phyloP scores from a whole-genome alignment of 2,329 filamentous ascomycete species.

The Cryphonectria japonica region DNA sequence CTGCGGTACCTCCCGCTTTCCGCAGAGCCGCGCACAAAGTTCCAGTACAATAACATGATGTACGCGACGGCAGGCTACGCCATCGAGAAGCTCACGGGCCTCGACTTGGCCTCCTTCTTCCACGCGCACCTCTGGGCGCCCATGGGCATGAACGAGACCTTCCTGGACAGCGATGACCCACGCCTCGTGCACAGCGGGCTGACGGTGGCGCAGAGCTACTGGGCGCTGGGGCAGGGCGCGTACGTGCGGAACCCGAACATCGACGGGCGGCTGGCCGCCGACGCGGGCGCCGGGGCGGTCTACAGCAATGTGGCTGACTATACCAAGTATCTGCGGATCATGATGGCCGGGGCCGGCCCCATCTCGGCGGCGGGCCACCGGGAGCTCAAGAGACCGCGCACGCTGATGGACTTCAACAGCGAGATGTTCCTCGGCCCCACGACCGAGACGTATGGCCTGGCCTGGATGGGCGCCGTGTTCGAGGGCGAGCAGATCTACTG shows the following conservation, averaged over 20 bases:
- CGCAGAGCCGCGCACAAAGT: constrained; percentile 48
- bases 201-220: constrained; percentile 41
- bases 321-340: constrained; percentile 39
- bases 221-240: constrained; percentile 38
- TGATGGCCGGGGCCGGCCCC: constrained; percentile 38
- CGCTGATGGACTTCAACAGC: constrained; percentile 14
- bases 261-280: constrained; percentile 37
- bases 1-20: constrained; percentile 50
- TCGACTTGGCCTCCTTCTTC: constrained; percentile 46
- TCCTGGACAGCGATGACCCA: constrained; percentile 40
- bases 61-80: constrained; percentile 50
- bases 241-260: constrained; percentile 35
- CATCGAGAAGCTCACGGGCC: constrained; percentile 47
- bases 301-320: constrained; percentile 46
- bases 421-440: constrained; percentile 17
- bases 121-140: constrained; percentile 48
- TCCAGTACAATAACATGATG: constrained; percentile 57
- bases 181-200: background rate
- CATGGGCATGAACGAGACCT: constrained; percentile 51
- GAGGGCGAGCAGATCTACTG: constrained; percentile 29
- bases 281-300: constrained; percentile 49
- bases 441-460: constrained; percentile 25
- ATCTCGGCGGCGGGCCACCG: constrained; percentile 35
- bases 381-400: constrained; percentile 33
- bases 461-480: constrained; percentile 28